Conservation (phyloP, 352 stramenopile genomes). For the Phytophthora sp. region DNA sequence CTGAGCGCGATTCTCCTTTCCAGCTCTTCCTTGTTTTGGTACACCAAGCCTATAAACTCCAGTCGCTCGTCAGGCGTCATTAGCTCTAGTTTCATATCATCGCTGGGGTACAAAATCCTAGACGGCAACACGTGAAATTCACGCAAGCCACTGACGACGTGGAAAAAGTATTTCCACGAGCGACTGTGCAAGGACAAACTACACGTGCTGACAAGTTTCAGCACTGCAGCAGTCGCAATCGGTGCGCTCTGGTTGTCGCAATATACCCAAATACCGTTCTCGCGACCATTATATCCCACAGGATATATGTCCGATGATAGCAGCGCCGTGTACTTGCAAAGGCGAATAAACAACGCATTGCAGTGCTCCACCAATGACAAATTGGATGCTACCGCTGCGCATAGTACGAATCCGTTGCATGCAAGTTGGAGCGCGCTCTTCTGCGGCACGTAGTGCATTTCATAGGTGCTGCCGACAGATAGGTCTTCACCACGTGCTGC, state of each 20-base stretch:
- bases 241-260: constrained; percentile 75
- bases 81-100: constrained; percentile 39
- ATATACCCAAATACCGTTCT: constrained; percentile 65
- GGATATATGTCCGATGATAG: constrained; percentile 66
- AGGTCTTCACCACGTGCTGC: constrained; percentile 28
- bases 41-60: constrained; percentile 65
- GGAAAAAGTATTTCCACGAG: constrained; percentile 74
- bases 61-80: constrained; percentile 54
- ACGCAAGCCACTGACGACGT: constrained; percentile 58
- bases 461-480: constrained; percentile 27
- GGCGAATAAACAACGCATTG: constrained; percentile 63
- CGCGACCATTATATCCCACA: constrained; percentile 57
- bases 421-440: constrained; percentile 78
- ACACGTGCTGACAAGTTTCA: constrained; percentile 74
- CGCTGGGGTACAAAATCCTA: constrained; percentile 44
- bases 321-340: constrained; percentile 74
- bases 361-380: constrained; percentile 59
- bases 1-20: constrained; percentile 52
- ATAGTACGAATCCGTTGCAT: constrained; percentile 79
- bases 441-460: constrained; percentile 67
- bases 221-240: constrained; percentile 67
- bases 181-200: constrained; percentile 52
- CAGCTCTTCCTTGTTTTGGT: constrained; percentile 62
- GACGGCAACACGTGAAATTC: constrained; percentile 70
- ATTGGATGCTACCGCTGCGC: constrained; percentile 60